Percentiles rank a stretch among this genome's conserved stretches.
Conservation (phyloP, 2,329 filamentous ascomycete species). For the Botrytis byssoidea region DNA sequence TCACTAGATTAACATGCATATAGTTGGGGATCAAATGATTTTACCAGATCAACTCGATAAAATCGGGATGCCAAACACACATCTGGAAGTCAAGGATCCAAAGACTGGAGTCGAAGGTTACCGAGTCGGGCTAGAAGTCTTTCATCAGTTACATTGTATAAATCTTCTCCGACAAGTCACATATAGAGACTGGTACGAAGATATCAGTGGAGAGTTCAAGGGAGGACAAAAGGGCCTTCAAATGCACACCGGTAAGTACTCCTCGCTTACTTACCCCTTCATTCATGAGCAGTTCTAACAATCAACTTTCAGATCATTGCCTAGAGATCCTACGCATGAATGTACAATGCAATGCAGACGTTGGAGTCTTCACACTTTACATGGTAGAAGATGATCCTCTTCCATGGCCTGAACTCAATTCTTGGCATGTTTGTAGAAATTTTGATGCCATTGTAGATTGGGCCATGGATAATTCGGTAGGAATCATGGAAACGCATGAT, state of each 20-base stretch:
- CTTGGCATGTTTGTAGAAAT: conserved; percentile 53
- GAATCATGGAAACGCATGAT: conserved; percentile 36
- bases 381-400: conserved; percentile 45
- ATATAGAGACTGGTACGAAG: conserved; percentile 50
- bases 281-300: background rate
- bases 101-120: conserved; percentile 57
- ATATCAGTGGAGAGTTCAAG: conserved; percentile 49
- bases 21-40: conserved; percentile 62
- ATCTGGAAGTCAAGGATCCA: conserved; percentile 54
- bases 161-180: conserved; percentile 46
- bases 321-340: conserved; percentile 53
- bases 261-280: background rate
- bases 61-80: conserved; percentile 50
- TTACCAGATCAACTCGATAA: conserved; percentile 52
- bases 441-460: conserved; percentile 52
- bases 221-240: conserved; percentile 45
- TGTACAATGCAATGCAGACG: conserved; percentile 55
- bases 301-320: conserved; percentile 46
- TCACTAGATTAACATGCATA: background rate
- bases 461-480: conserved; percentile 52
- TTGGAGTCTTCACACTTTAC: conserved; percentile 55
- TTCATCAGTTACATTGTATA: conserved; percentile 44
- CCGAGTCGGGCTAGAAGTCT: conserved; percentile 50
- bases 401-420: conserved; percentile 56
- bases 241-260: conserved; percentile 40